Evolutionary conservation across 371 early-diverging fungal genomes (phyloP).

Genomic region (Mortierella sp.): DNA sequence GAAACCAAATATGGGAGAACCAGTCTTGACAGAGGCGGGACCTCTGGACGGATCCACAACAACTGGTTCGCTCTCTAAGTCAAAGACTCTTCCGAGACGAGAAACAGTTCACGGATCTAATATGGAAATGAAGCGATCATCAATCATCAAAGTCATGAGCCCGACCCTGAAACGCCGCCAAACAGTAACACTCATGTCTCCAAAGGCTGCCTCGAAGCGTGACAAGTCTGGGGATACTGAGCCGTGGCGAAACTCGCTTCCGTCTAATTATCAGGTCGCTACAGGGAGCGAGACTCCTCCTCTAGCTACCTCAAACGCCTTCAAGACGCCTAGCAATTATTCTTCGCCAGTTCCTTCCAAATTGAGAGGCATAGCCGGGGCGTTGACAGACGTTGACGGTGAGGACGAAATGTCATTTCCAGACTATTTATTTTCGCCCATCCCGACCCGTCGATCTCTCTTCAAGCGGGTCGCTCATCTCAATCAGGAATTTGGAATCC

Average conservation of each 20-base stretch:
- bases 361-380: conserved; percentile 19
- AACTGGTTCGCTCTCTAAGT: conserved; percentile 12
- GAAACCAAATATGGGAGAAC: not conserved
- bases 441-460: conserved; percentile 69
- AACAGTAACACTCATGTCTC: conserved; percentile 47
- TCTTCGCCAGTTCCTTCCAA: conserved; percentile 26
- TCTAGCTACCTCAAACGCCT: conserved; percentile 7
- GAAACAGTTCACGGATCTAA: conserved; percentile 6
- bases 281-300: conserved; percentile 24
- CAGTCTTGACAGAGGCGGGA: not conserved
- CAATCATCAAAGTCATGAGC: conserved; percentile 4
- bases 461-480: conserved; percentile 76
- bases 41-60: not conserved
- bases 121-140: conserved; percentile 13
- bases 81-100: not conserved
- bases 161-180: conserved; percentile 36
- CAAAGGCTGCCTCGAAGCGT: conserved; percentile 11
- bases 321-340: conserved; percentile 26
- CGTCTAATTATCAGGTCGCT: not conserved
- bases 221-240: conserved; percentile 3
- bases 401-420: conserved; percentile 16
- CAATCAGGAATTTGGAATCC: conserved; percentile 69
- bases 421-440: conserved; percentile 65
- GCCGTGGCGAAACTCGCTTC: conserved; percentile 3
- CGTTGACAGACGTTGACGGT: not conserved